Evolutionary conservation across 2,329 filamentous ascomycete genomes (phyloP), one percentile per base, ranked within the genome.

Genomic region (Dothistroma septosporum): DNA sequence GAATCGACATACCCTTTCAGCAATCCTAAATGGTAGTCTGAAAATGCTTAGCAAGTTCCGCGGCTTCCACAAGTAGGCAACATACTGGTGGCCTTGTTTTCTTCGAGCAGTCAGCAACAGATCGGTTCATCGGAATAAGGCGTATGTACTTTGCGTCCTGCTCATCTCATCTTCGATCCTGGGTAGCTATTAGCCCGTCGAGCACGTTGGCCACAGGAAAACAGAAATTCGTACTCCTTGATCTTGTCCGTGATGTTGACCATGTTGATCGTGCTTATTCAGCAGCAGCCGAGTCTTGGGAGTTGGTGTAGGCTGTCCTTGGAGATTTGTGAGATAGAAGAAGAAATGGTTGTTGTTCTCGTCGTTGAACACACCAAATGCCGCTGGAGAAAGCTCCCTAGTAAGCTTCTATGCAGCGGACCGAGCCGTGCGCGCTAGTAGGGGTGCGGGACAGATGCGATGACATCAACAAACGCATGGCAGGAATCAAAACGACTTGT

Each of bases 161-260:
- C 86, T 88, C 94, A 99, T 99, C 88, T 99, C 94, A 80, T 96
- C 92, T 85, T 99, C 94, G 73, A 99, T 99, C 87, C 93, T 97
- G 69, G 47, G 57, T 59, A 57, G n/a, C 28, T 35, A 61, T 69
- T 59, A 68, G 59, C 31, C 31, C 10, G 6, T 50, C 55, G 49
- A 70, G 72, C 63, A 73, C 66, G 58, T 32, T 60, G 28, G 58
- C 16, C 1, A n/a, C 10, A 11, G 28, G 32, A 2, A 2, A 10
- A 24, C 28, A 37, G 22, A 35, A 24, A 19, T 21, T 75, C 87
- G 73, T 79, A 96, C 93, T 97, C 94, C 84, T 99, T 99, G 82
- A 99, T 99, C 85, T 96, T 97, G 59, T 99, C 95, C 68, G 94
- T 97, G 69, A 99, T 99, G 82, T 97, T 97, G 78, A 97, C 94